Percentiles rank a stretch among this genome's conserved stretches.
Evolutionary conservation across 2,329 filamentous ascomycete genomes (phyloP).

Genomic region (Pseudohalonectria lignicola): DNA sequence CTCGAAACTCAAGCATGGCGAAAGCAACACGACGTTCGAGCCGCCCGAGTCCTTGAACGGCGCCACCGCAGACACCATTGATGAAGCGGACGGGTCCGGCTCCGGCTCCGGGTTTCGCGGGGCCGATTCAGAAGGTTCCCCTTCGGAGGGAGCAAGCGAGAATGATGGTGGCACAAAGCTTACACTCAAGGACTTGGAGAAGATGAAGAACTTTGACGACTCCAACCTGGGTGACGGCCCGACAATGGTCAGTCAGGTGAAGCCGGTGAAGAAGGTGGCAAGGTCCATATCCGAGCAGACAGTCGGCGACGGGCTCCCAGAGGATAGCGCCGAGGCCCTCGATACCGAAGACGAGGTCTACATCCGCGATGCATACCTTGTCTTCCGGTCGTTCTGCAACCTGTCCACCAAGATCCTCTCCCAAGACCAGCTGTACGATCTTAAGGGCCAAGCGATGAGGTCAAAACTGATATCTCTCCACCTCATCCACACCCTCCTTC

Average conservation of each 20-base stretch:
- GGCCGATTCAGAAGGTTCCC: conserved; percentile 18
- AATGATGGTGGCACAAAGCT: conserved; percentile 40
- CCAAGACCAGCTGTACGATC: conserved; percentile 83
- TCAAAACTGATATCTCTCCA: conserved; percentile 94
- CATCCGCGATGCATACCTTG: conserved; percentile 91
- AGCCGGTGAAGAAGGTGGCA: conserved; percentile 29
- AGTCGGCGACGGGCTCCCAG: conserved; percentile 38
- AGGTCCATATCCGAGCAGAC: conserved; percentile 43
- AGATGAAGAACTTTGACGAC: conserved; percentile 59
- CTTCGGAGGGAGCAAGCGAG: conserved; percentile 11
- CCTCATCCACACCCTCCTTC: conserved; percentile 87
- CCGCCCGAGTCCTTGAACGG: conserved; percentile 27
- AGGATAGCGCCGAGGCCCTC: conserved; percentile 47
- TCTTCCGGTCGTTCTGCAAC: conserved; percentile 96
- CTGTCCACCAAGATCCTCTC: conserved; percentile 85
- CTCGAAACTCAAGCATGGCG: conserved; percentile 37
- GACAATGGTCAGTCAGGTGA: conserved; percentile 55
- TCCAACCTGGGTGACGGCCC: conserved; percentile 56
- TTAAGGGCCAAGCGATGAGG: conserved; percentile 91
- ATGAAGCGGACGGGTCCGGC: conserved; percentile 15
- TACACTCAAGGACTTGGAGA: conserved; percentile 55
- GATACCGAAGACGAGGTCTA: conserved; percentile 88
- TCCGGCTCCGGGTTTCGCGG: conserved; percentile 26
- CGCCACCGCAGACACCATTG: conserved; percentile 14
- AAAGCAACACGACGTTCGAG: conserved; percentile 41